Evolutionary conservation across 805 yeast species (phyloP).

Genomic region (Naumovozyma baii): DNA sequence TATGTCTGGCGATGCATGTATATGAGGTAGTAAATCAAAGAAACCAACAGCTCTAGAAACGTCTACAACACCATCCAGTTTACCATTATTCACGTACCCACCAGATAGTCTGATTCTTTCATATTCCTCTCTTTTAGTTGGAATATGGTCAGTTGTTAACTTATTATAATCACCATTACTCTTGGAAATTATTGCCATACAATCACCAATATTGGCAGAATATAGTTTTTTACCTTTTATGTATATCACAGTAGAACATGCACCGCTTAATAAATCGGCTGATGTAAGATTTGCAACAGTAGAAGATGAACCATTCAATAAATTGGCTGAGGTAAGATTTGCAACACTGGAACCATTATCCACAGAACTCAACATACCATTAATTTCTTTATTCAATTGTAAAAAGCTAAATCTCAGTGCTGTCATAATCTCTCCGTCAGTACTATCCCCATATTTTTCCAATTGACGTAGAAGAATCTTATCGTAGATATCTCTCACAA

Average conservation of each 20-base stretch:
- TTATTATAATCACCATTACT: constrained; percentile 72
- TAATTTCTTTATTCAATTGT: constrained; percentile 71
- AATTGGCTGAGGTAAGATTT: constrained; percentile 45
- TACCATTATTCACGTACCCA: constrained; percentile 81
- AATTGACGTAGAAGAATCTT: constrained; percentile 47
- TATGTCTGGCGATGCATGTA: constrained; percentile 80
- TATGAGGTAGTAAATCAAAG: constrained; percentile 74
- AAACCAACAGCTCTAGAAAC: constrained; percentile 91
- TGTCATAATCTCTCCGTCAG: constrained; percentile 42
- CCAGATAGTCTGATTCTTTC: constrained; percentile 87
- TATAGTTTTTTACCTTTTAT: constrained; percentile 60
- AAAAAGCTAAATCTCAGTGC: constrained; percentile 80
- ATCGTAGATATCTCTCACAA: constrained; percentile 62
- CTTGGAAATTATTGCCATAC: constrained; percentile 68
- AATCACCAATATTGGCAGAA: constrained; percentile 87
- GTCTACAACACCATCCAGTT: constrained; percentile 70
- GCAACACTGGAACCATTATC: constrained; percentile 40
- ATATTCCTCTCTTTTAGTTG: constrained; percentile 65
- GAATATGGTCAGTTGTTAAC: constrained; percentile 73
- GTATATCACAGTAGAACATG: constrained; percentile 75
- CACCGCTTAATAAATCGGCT: constrained; percentile 70
- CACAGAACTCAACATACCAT: constrained; percentile 39
- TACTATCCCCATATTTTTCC: constrained; percentile 32
- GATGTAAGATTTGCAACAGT: constrained; percentile 63
- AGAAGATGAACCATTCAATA: constrained; percentile 72